These are phyloP conservation scores for Chrysoporthe deuterocubensis DNA, from an alignment of 2,329 filamentous ascomycete species.

Conservation along the genomic window DNA sequence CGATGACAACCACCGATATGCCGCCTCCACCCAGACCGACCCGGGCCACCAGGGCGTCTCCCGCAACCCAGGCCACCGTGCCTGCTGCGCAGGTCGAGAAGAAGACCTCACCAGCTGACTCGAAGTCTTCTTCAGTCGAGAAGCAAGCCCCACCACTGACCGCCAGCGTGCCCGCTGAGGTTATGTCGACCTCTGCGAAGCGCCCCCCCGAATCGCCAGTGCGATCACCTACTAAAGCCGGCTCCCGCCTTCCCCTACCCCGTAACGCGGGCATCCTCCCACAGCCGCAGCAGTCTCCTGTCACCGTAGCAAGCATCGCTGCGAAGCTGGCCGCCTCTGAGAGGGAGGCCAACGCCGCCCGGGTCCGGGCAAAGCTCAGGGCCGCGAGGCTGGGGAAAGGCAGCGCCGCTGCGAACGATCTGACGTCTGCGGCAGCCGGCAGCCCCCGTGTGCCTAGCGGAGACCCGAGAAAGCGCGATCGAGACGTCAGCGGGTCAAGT, in stretches of 20 bases:
- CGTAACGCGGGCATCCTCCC: slow-evolving; percentile 39
- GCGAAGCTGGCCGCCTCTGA: slow-evolving; percentile 68
- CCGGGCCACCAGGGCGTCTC: slow-evolving; percentile 17
- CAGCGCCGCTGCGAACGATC: slow-evolving; percentile 22
- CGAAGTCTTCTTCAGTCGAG: slow-evolving; percentile 7
- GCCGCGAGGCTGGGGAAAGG: slow-evolving; percentile 50
- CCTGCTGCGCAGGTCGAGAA: slow-evolving; percentile 4
- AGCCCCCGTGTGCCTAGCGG: neutral
- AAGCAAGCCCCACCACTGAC: slow-evolving; percentile 30
- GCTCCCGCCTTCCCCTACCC: slow-evolving; percentile 42
- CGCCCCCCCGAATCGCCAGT: slow-evolving; percentile 27
- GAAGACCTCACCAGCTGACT: slow-evolving; percentile 1
- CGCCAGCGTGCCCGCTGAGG: slow-evolving; percentile 9
- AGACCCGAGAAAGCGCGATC: slow-evolving; percentile 27
- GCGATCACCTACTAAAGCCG: slow-evolving; percentile 35
- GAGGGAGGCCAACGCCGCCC: slow-evolving; percentile 65
- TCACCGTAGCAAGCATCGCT: slow-evolving; percentile 65
- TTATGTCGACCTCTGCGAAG: slow-evolving; percentile 3
- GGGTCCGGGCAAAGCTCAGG: slow-evolving; percentile 65
- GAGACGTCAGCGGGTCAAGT: slow-evolving; percentile 15
- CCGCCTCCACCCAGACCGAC: slow-evolving; percentile 24
- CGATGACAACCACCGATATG: slow-evolving; percentile 21
- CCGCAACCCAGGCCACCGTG: neutral
- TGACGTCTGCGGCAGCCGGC: slow-evolving; percentile 27
- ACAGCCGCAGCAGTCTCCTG: slow-evolving; percentile 55